These are phyloP conservation scores for Diaporthe caulivora DNA, from an alignment of 2,329 filamentous ascomycete genomes.

Conservation along the genomic window DNA sequence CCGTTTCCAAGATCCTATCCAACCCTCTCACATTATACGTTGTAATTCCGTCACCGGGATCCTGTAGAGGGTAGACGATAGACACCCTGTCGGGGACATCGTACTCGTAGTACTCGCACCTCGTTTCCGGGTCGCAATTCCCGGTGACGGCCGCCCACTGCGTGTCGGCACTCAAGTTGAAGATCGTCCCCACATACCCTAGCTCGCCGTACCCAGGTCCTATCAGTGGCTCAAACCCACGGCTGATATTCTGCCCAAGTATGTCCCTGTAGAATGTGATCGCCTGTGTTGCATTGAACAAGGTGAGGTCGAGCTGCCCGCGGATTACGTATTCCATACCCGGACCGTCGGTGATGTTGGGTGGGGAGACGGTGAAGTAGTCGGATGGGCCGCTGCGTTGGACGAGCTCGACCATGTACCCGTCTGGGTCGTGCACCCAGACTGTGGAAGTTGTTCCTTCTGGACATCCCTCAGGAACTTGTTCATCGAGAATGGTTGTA, in stretches of 20 bases:
- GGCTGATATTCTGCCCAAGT: not conserved
- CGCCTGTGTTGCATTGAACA: slow-evolving; percentile 2
- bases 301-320: slow-evolving; percentile 12
- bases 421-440: not conserved
- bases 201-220: not conserved
- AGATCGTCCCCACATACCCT: not conserved
- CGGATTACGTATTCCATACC: slow-evolving; percentile 11
- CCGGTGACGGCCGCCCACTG: not conserved
- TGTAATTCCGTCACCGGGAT: not conserved
- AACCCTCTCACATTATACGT: not conserved
- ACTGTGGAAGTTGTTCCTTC: not conserved
- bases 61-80: not conserved
- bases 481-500: not conserved
- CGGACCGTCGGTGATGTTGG: slow-evolving; percentile 1
- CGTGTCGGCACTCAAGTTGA: slow-evolving; percentile 10
- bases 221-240: slow-evolving; percentile 1
- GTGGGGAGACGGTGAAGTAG: slow-evolving; percentile 8
- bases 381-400: slow-evolving; percentile 13
- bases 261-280: slow-evolving; percentile 18
- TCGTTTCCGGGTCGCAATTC: not conserved
- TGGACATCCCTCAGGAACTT: not conserved
- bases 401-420: slow-evolving; percentile 10
- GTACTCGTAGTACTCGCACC: slow-evolving; percentile 15
- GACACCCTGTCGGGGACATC: not conserved
- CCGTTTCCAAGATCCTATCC: not conserved